These are phyloP conservation scores for Fusarium udum DNA, from an alignment of 2,329 filamentous ascomycete genomes.

Conservation along the genomic window DNA sequence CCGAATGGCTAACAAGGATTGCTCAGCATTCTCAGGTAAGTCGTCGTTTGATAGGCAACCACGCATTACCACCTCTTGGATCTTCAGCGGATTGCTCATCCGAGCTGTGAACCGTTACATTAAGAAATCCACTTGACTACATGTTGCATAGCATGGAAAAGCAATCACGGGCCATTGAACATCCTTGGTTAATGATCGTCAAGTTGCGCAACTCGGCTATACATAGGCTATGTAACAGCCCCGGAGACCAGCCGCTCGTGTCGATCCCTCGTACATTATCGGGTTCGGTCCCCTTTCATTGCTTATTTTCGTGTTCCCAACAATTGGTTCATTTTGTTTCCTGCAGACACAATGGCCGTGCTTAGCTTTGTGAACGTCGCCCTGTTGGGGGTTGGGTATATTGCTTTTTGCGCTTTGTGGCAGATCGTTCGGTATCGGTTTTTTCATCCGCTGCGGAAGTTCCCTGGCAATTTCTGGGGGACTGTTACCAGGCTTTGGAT, in stretches of 20 bases:
- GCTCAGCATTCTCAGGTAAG: neutral
- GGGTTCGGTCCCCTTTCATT: neutral
- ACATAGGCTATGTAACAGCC: neutral
- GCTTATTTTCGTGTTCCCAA: slow-evolving; percentile 6
- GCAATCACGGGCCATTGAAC: slow-evolving; percentile 13
- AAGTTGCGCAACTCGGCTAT: neutral
- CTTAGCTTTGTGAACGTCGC: slow-evolving; percentile 10
- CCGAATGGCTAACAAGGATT: neutral
- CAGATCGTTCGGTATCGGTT: slow-evolving; percentile 32
- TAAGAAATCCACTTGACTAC: neutral
- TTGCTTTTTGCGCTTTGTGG: slow-evolving; percentile 2
- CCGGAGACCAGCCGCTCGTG: neutral
- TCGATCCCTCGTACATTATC: slow-evolving; percentile 1
- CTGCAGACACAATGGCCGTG: slow-evolving; percentile 8
- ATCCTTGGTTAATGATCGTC: slow-evolving; percentile 9
- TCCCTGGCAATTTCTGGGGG: slow-evolving; percentile 34
- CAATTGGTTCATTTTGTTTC: slow-evolving; percentile 10
- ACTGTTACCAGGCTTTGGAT: slow-evolving; percentile 35
- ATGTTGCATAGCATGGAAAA: neutral
- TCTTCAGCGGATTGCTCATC: neutral
- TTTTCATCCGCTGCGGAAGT: slow-evolving; percentile 27
- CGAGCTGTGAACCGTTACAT: neutral
- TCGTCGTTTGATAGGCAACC: neutral
- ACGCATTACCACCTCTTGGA: neutral
- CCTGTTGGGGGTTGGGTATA: slow-evolving; percentile 13